Evolutionary conservation across 2,329 filamentous ascomycete species (phyloP).

Genomic region (Aureobasidium melanogenum): DNA sequence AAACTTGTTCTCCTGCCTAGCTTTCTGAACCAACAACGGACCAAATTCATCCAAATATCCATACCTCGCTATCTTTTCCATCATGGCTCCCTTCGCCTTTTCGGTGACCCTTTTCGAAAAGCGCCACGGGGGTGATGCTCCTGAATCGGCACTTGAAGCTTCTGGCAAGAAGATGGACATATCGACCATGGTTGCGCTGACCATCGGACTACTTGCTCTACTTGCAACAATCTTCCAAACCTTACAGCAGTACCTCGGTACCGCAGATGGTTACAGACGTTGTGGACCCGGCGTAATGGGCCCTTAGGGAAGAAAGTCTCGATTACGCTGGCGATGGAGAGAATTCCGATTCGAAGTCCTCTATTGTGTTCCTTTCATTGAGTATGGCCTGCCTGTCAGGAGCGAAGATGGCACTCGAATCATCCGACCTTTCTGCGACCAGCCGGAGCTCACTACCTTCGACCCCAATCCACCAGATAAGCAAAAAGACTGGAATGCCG

Average conservation of each 20-base stretch:
- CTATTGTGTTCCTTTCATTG: background rate
- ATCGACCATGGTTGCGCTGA: background rate
- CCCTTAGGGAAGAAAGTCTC: slow-evolving; percentile 1
- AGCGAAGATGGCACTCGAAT: background rate
- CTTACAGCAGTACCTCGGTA: slow-evolving; percentile 2
- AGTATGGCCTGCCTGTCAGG: background rate
- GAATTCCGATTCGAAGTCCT: slow-evolving; percentile 8
- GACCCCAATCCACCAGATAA: slow-evolving; percentile 4
- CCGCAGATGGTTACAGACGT: slow-evolving; percentile 4
- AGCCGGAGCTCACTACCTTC: slow-evolving; percentile 5
- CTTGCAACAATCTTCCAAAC: background rate
- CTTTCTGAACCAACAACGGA: background rate
- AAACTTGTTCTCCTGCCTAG: background rate
- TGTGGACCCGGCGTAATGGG: background rate
- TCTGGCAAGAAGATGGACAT: background rate
- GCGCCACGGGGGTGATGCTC: background rate
- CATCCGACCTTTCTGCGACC: background rate
- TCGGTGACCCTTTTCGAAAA: background rate
- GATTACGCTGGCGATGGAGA: slow-evolving; percentile 2
- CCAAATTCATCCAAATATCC: background rate
- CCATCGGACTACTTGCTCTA: background rate
- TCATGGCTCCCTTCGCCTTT: background rate
- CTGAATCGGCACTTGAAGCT: background rate
- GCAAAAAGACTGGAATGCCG: slow-evolving; percentile 3
- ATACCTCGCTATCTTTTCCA: background rate